These are phyloP conservation scores for Microbotryum scabiosae DNA, from an alignment of 1,284 basidiomycete genomes.

Conservation along the genomic window DNA sequence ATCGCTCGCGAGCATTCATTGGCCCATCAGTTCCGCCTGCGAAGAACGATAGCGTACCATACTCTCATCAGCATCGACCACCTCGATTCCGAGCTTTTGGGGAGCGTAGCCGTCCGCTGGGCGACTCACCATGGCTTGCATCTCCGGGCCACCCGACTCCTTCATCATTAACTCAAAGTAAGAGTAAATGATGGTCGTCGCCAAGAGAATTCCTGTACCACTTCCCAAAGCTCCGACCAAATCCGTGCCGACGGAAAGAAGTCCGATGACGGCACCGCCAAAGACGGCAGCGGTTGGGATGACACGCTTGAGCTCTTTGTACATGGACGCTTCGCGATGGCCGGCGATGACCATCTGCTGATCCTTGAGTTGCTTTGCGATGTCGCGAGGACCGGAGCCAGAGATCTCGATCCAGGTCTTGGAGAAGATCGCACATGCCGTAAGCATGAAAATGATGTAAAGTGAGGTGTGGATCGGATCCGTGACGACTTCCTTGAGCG, in stretches of 20 bases:
- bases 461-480: slow-evolving; percentile 90
- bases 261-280: slow-evolving; percentile 88
- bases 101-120: no score
- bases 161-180: slow-evolving; percentile 48
- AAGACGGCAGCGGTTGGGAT: slow-evolving; percentile 96
- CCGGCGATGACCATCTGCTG: slow-evolving; percentile 99
- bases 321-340: slow-evolving; percentile 93
- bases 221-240: slow-evolving; percentile 91
- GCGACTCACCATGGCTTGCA: slow-evolving; percentile 1
- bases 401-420: slow-evolving; percentile 99
- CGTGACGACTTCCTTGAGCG: slow-evolving; percentile 70
- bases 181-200: not conserved
- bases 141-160: slow-evolving; percentile 34
- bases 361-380: slow-evolving; percentile 97
- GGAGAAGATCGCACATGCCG: slow-evolving; percentile 92
- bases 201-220: slow-evolving; percentile 66
- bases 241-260: slow-evolving; percentile 91
- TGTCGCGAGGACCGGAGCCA: slow-evolving; percentile 86
- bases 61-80: not conserved
- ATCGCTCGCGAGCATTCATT: not conserved
- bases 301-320: slow-evolving; percentile 96
- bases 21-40: not conserved
- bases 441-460: slow-evolving; percentile 87
- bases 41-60: not conserved
- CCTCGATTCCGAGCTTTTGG: not conserved